Base-by-base conservation (phyloP, 2,329 filamentous ascomycete species). In the Coniosporium tulheliwenetii region DNA sequence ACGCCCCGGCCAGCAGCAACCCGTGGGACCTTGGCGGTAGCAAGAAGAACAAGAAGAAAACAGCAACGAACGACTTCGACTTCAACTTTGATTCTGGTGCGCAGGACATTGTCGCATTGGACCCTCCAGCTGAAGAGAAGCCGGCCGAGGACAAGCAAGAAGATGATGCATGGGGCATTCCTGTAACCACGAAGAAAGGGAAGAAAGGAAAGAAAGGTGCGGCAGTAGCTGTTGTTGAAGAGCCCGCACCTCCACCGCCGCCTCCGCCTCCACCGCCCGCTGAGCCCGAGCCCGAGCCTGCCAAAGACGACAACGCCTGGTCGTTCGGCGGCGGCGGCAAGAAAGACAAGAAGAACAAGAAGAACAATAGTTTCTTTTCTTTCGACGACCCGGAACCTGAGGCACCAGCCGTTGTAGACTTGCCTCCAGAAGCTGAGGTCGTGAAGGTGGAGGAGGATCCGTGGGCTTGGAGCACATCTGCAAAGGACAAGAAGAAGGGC, bases 111-210 rank as follows among this genome's bases (percentile, higher is more conserved):
- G 19, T 26, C 19, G 19, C 19, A 26, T 26, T 26, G 19, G 42
- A 41, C 10, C 41, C 43, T 30, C 41, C 51, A 16, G 43, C 46
- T 8, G 42, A 49, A 19, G 47, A 49, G 30, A 41, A 48, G 41
- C 44, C 48, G 12, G 42, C 52, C 15, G 42, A 47, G 46, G 36
- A 39, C n/a, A 26, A 26, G 7, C 19, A 26, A 26, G 47, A 46
- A 13, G 44, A 47, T 26, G 51, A 53, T 39, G 37, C 45, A 2
- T 54, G 51, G 52, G 50, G 43, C 8, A 56, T 55, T 38, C 44
- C 39, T 15, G 54, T 54, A 44, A 57, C 57, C 39, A 51, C 56
- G 43, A 57, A 58, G 45, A 58, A 56, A 43, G 56, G 55, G 41
- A 52, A 52, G 47, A 46, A 52, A 45, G 46, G 43, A 13, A 44